These are phyloP conservation scores for Elymus sibiricus DNA, from an alignment of 176 grass and related monocot genomes.

Conservation along the genomic window DNA sequence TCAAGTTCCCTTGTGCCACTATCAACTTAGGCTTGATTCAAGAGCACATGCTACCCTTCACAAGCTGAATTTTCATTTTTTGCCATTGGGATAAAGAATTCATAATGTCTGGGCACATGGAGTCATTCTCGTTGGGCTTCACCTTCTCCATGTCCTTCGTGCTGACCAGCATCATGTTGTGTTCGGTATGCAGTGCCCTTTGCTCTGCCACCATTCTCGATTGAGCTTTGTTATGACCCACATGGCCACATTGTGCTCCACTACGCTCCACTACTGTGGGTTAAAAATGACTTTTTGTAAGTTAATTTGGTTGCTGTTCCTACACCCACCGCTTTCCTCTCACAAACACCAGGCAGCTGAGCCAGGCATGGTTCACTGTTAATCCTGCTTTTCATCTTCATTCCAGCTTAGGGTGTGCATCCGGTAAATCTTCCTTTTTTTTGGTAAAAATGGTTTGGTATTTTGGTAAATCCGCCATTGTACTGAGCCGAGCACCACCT, in stretches of 20 bases:
- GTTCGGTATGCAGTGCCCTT: background rate
- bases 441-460: background rate
- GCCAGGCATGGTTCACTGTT: background rate
- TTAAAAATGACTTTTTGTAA: background rate
- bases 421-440: background rate
- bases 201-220: background rate
- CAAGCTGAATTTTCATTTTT: background rate
- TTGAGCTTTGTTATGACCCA: background rate
- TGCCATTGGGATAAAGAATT: background rate
- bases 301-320: background rate
- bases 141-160: background rate
- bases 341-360: background rate
- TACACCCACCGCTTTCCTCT: background rate
- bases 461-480: background rate
- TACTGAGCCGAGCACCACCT: background rate
- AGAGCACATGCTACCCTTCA: background rate
- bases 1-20: background rate
- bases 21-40: constrained; percentile 3
- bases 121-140: background rate
- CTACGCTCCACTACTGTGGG: background rate
- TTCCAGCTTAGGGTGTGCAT: background rate
- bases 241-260: background rate
- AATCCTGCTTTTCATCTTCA: background rate
- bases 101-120: too few species aligned
- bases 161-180: background rate